Conservation (phyloP, 75 land plant species). For the Pinus albicaulis region DNA sequence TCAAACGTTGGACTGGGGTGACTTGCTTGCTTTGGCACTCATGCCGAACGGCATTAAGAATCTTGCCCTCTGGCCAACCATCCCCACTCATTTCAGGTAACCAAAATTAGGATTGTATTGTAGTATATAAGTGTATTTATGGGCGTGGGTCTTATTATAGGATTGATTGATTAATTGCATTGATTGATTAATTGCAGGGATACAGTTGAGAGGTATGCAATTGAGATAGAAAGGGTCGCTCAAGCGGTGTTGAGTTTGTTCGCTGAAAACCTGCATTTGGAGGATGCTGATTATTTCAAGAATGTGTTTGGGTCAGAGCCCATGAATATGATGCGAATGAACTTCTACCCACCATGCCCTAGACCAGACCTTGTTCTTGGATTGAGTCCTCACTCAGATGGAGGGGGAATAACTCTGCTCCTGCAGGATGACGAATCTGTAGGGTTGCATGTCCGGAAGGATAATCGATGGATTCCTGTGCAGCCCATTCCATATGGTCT, state of each 20-base stretch:
- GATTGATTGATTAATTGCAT: neutral
- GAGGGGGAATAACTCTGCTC: slow-evolving; percentile 35
- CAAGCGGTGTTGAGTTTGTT: neutral
- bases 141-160: too few relatives aligned
- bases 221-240: neutral
- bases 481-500: slow-evolving; percentile 24
- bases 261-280: neutral
- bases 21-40: slow-evolving; percentile 10
- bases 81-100: neutral
- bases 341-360: slow-evolving; percentile 68
- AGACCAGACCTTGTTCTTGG: slow-evolving; percentile 55
- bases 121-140: too few relatives aligned
- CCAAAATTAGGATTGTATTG: too few relatives aligned
- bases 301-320: neutral
- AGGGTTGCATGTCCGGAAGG: slow-evolving; percentile 20
- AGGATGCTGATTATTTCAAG: neutral
- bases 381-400: slow-evolving; percentile 58
- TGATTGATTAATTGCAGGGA: neutral
- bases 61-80: neutral
- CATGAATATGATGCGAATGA: slow-evolving; percentile 40
- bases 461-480: slow-evolving; percentile 22
- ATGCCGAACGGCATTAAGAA: neutral
- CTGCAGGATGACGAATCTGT: slow-evolving; percentile 23
- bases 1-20: slow-evolving; percentile 35
- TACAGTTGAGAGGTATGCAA: neutral